phyloP scores from a whole-genome alignment of 805 yeast genomes.

The Kazachstania bromeliacearum region DNA sequence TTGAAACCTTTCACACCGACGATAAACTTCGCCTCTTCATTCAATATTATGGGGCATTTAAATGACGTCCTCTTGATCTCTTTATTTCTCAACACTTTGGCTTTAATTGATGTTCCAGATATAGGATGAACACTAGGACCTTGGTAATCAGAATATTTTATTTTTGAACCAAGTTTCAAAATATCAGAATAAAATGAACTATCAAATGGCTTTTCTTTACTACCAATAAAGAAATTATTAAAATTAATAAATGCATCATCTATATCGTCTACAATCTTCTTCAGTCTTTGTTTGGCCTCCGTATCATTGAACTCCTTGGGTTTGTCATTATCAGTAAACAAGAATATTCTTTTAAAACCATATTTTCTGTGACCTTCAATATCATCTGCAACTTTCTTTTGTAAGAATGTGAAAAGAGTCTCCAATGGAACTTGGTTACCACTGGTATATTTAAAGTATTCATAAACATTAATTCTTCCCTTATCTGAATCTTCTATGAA shows the following conservation, averaged over 20 bases:
- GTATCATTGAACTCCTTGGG: slow-evolving; percentile 43
- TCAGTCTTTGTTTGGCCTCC: slow-evolving; percentile 38
- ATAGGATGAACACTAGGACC: slow-evolving; percentile 38
- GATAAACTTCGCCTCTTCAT: slow-evolving; percentile 36
- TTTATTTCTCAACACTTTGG: slow-evolving; percentile 44
- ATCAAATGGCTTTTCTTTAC: slow-evolving; percentile 33
- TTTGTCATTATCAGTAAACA: slow-evolving; percentile 66
- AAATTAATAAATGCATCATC: slow-evolving; percentile 45
- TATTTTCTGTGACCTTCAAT: slow-evolving; percentile 35
- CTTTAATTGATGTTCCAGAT: slow-evolving; percentile 35
- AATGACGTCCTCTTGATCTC: slow-evolving; percentile 58
- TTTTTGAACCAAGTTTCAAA: slow-evolving; percentile 28
- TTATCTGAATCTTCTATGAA: slow-evolving; percentile 36
- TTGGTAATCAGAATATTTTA: slow-evolving; percentile 18
- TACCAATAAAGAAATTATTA: slow-evolving; percentile 52
- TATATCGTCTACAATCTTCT: slow-evolving; percentile 51
- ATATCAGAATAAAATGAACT: slow-evolving; percentile 44
- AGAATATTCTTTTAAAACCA: slow-evolving; percentile 50
- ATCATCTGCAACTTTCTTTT: slow-evolving; percentile 43
- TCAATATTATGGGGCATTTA: slow-evolving; percentile 49
- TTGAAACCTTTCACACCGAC: slow-evolving; percentile 68
- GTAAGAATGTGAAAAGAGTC: slow-evolving; percentile 40
- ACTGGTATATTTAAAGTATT: slow-evolving; percentile 26
- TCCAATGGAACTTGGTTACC: slow-evolving; percentile 28
- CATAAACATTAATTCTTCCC: slow-evolving; percentile 17